Percentiles rank a stretch among this genome's conserved stretches.
phyloP scores from a whole-genome alignment of 176 grass and related monocot genomes.

The Dactylis glomerata region DNA sequence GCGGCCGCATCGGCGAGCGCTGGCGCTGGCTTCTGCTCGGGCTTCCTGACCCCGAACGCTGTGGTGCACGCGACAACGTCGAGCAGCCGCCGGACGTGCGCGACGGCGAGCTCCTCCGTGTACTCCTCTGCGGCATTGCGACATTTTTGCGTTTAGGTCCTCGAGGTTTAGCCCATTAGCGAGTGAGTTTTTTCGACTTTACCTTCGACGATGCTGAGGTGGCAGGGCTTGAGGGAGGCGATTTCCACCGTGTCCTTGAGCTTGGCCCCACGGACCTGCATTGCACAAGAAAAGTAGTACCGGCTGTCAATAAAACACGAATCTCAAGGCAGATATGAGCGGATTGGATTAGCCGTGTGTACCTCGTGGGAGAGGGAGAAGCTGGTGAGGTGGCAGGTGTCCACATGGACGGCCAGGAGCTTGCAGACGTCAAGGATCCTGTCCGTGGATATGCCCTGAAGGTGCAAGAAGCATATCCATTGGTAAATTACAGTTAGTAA shows the following conservation, averaged over 20 bases:
- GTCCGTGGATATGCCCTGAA: constrained; percentile 90
- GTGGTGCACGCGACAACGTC: constrained; percentile 90
- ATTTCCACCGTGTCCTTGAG: constrained; percentile 86
- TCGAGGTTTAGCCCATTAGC: not conserved
- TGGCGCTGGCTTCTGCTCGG: constrained; percentile 33
- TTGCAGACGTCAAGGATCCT: constrained; percentile 72
- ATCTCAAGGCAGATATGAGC: constrained; percentile 10
- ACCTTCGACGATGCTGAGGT: constrained; percentile 83
- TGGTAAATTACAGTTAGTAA: too few relatives aligned
- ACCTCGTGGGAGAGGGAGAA: constrained; percentile 91
- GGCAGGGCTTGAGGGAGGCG: constrained; percentile 68
- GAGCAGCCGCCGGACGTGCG: constrained; percentile 73
- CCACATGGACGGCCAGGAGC: constrained; percentile 83
- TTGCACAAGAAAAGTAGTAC: not conserved
- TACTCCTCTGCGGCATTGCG: constrained; percentile 63
- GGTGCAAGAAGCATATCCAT: not conserved
- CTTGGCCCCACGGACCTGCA: constrained; percentile 62
- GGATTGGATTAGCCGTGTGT: not conserved
- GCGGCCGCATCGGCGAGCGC: constrained; percentile 18
- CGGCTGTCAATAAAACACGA: not conserved
- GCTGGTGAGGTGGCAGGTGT: constrained; percentile 86
- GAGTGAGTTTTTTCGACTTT: not conserved
- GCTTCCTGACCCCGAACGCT: constrained; percentile 53
- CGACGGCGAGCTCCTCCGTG: constrained; percentile 86
- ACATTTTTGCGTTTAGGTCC: not conserved